Evolutionary conservation across 495 filamentous ascomycete species (phyloP).

Genomic region (Entonaema liquescens): DNA sequence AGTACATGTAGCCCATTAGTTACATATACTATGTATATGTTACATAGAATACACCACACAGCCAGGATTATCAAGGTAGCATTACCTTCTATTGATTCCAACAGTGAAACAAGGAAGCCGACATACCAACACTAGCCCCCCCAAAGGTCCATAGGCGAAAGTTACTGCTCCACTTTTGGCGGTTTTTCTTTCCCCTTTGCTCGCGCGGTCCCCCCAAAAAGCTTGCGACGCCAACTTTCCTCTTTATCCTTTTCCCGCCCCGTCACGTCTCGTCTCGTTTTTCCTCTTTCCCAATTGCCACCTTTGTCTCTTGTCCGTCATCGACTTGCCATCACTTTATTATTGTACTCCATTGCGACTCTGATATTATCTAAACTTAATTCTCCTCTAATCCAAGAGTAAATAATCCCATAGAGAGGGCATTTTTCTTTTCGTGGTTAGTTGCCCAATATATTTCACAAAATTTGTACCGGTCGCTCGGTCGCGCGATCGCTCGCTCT

Average conservation of each 20-base stretch:
- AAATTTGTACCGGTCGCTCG: slow-evolving; percentile 23
- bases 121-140: slow-evolving; percentile 28
- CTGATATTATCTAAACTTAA: slow-evolving; percentile 19
- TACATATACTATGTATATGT: too few relatives aligned
- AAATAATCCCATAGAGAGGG: slow-evolving; percentile 25
- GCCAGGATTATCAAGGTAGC: background rate
- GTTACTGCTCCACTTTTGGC: slow-evolving; percentile 29
- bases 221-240: slow-evolving; percentile 32
- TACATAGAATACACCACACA: background rate
- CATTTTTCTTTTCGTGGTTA: slow-evolving; percentile 8
- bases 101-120: slow-evolving; percentile 39
- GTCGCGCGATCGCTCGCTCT: slow-evolving; percentile 22
- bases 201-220: slow-evolving; percentile 19
- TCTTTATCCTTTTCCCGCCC: slow-evolving; percentile 15
- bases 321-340: slow-evolving; percentile 10
- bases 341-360: slow-evolving; percentile 6
- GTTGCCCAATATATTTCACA: slow-evolving; percentile 13
- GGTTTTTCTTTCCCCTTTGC: slow-evolving; percentile 16
- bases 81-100: slow-evolving; percentile 4
- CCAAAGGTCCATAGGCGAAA: slow-evolving; percentile 20
- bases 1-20: too few relatives aligned
- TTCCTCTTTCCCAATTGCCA: slow-evolving; percentile 17
- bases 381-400: slow-evolving; percentile 21
- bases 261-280: slow-evolving; percentile 10
- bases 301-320: slow-evolving; percentile 5